A percentile compares a stretch with the other conserved stretches of the same genome.
Evolutionary conservation across 2,329 filamentous ascomycete genomes (phyloP).

Genomic region (Calonectria pauciramosa): DNA sequence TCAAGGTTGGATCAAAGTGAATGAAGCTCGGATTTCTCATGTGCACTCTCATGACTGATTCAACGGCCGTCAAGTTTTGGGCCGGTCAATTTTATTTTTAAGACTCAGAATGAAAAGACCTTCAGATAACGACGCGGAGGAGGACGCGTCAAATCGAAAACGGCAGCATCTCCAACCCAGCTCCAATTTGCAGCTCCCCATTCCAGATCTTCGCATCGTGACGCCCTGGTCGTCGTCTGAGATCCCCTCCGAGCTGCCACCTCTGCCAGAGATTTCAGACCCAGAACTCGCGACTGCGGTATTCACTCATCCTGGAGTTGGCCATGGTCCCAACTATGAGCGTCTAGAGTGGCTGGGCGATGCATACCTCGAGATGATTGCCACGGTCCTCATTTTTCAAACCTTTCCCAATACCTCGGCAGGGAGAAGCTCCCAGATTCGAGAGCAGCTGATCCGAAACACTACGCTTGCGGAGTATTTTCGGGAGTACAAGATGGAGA

Average conservation of each 20-base stretch:
- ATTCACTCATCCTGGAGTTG: constrained; percentile 75
- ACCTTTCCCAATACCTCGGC: constrained; percentile 76
- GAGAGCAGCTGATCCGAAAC: constrained; percentile 87
- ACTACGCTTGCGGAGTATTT: constrained; percentile 80
- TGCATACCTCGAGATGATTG: constrained; percentile 83
- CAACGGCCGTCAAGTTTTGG: background rate
- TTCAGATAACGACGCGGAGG: constrained; percentile 10
- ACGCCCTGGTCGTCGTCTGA: constrained; percentile 65
- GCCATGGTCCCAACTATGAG: constrained; percentile 72
- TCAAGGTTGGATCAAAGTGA: background rate
- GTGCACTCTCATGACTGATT: background rate
- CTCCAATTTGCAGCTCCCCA: constrained; percentile 18
- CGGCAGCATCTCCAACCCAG: constrained; percentile 31
- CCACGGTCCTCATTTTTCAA: constrained; percentile 80
- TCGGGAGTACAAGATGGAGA: constrained; percentile 77
- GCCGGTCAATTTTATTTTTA: background rate
- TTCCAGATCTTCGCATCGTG: constrained; percentile 26
- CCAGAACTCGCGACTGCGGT: constrained; percentile 71
- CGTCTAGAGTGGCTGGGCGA: constrained; percentile 91
- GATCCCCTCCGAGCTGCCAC: constrained; percentile 64
- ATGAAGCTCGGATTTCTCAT: constrained; percentile 24
- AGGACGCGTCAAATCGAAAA: constrained; percentile 33
- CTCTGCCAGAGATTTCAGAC: constrained; percentile 73
- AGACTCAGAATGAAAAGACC: constrained; percentile 34
- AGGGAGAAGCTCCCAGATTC: constrained; percentile 80